A percentile compares a stretch with the other conserved stretches of the same genome.
phyloP scores from a whole-genome alignment of 2,329 filamentous ascomycete genomes.

The Cadophora luteo-olivacea region DNA sequence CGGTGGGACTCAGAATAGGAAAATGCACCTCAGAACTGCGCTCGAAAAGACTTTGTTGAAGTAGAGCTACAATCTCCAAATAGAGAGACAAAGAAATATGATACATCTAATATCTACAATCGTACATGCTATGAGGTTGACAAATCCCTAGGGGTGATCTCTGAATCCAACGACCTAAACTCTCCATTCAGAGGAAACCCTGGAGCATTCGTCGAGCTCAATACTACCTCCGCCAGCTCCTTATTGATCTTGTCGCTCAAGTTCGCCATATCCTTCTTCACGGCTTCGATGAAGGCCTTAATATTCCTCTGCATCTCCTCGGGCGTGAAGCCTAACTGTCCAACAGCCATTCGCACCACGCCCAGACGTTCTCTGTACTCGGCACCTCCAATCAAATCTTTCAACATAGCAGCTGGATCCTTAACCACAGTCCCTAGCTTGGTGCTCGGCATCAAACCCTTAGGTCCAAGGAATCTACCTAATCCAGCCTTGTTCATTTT shows the following conservation, averaged over 20 bases:
- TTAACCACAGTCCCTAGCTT: slow-evolving; percentile 90
- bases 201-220: slow-evolving; percentile 87
- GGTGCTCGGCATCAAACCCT: slow-evolving; percentile 87
- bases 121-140: slow-evolving; percentile 49
- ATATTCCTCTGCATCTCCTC: slow-evolving; percentile 87
- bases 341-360: slow-evolving; percentile 87
- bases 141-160: slow-evolving; percentile 59
- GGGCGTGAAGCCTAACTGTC: slow-evolving; percentile 87
- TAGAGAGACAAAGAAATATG: slow-evolving; percentile 43
- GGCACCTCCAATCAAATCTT: slow-evolving; percentile 81
- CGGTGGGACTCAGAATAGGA: slow-evolving; percentile 50
- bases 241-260: slow-evolving; percentile 71
- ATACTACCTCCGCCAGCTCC: slow-evolving; percentile 76
- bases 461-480: slow-evolving; percentile 83
- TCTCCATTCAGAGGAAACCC: slow-evolving; percentile 87
- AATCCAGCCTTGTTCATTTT: slow-evolving; percentile 83
- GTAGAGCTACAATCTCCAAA: slow-evolving; percentile 29
- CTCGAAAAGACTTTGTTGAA: neutral
- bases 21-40: neutral
- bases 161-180: slow-evolving; percentile 68
- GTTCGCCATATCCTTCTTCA: slow-evolving; percentile 78
- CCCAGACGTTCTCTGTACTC: slow-evolving; percentile 88
- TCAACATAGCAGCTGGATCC: slow-evolving; percentile 76
- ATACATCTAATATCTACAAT: slow-evolving; percentile 49
- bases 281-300: slow-evolving; percentile 72